A percentile compares a stretch with the other conserved stretches of the same genome.
Conservation (phyloP, 768 basidiomycete genomes). For the Lactarius psammicola region DNA sequence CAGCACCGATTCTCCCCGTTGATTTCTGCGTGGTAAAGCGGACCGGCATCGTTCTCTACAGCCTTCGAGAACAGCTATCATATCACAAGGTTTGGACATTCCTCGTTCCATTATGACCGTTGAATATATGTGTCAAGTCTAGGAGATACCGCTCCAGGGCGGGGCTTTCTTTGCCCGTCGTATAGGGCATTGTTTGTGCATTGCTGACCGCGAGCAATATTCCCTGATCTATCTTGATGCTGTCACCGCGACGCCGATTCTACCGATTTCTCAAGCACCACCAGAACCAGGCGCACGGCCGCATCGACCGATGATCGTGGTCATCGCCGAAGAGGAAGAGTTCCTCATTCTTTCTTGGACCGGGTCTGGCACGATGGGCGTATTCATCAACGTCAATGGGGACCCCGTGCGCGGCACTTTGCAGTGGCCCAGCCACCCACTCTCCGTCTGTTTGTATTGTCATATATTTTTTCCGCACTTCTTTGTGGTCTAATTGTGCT, state of each 20-base stretch:
- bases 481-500: not conserved
- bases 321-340: slow-evolving; percentile 73
- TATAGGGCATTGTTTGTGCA: slow-evolving; percentile 60
- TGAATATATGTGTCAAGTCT: slow-evolving; percentile 6
- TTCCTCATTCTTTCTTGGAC: slow-evolving; percentile 87
- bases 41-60: slow-evolving; percentile 58
- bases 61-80: slow-evolving; percentile 59
- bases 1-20: slow-evolving; percentile 48
- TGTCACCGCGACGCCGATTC: slow-evolving; percentile 64
- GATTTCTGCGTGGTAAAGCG: slow-evolving; percentile 77
- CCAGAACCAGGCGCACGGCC: slow-evolving; percentile 38
- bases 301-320: slow-evolving; percentile 69
- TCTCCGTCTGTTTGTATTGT: slow-evolving; percentile 62
- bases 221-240: slow-evolving; percentile 76
- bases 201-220: slow-evolving; percentile 73
- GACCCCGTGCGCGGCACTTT: slow-evolving; percentile 90
- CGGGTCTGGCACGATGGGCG: slow-evolving; percentile 73
- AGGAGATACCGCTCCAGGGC: slow-evolving; percentile 72
- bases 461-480: not conserved
- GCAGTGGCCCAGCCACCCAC: slow-evolving; percentile 79
- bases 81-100: slow-evolving; percentile 55
- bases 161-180: slow-evolving; percentile 62
- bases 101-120: not conserved
- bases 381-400: slow-evolving; percentile 82
- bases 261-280: slow-evolving; percentile 74